Percentiles rank a stretch among this genome's conserved stretches.
phyloP scores from a whole-genome alignment of 805 yeast species.

The Kluyveromyces dobzhanskii region DNA sequence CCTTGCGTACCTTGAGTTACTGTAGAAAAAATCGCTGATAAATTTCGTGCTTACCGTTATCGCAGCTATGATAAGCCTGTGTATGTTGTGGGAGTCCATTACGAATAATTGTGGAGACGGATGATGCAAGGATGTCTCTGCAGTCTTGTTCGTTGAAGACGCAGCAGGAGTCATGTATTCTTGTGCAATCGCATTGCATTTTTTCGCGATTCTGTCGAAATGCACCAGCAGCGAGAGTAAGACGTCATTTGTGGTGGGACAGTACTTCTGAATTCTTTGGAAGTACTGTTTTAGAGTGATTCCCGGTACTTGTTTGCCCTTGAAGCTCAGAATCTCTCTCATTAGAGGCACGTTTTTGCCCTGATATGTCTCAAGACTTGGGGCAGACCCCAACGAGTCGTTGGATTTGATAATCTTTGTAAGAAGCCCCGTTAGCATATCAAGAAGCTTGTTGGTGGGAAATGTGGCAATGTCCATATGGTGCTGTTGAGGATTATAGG shows the following conservation, averaged over 20 bases:
- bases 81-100: conserved; percentile 94
- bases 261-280: conserved; percentile 84
- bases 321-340: conserved; percentile 65
- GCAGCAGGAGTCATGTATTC: conserved; percentile 11
- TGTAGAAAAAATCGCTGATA: conserved; percentile 89
- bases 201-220: conserved; percentile 86
- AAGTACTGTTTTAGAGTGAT: conserved; percentile 84
- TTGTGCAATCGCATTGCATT: conserved; percentile 27
- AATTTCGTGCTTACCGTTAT: conserved; percentile 93
- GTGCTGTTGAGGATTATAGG: not conserved
- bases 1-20: conserved; percentile 88
- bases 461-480: conserved; percentile 59
- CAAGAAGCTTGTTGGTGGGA: conserved; percentile 70
- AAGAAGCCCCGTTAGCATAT: conserved; percentile 78
- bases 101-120: conserved; percentile 60
- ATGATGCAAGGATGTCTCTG: conserved; percentile 12
- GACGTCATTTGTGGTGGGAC: conserved; percentile 98
- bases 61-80: conserved; percentile 87
- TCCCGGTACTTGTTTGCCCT: conserved; percentile 95
- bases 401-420: conserved; percentile 87
- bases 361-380: conserved; percentile 49
- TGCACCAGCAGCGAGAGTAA: conserved; percentile 84
- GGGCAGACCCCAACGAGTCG: conserved; percentile 56
- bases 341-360: conserved; percentile 19
- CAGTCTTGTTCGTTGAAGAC: conserved; percentile 5